Conservation (phyloP, 2,329 filamentous ascomycete genomes). For the Sporothrix globosa region DNA sequence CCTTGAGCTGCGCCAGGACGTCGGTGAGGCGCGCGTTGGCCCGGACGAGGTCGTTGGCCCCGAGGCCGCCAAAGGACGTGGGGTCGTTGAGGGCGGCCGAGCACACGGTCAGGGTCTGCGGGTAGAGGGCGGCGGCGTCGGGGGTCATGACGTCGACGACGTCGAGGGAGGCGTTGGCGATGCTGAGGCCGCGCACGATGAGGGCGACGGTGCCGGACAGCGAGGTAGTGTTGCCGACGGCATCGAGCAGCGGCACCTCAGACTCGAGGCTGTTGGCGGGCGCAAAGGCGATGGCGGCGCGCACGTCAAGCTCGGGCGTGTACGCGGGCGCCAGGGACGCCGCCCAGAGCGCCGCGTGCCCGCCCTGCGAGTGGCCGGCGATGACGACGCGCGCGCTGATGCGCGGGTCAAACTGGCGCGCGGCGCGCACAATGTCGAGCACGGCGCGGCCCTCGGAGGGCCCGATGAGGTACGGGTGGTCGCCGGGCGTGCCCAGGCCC, state of each 20-base stretch:
- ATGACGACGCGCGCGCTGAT: slow-evolving; percentile 6
- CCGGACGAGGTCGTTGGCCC: background rate
- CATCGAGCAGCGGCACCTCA: slow-evolving; percentile 4
- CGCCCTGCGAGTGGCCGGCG: slow-evolving; percentile 24
- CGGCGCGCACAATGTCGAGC: slow-evolving; percentile 12
- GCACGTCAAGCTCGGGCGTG: slow-evolving; percentile 23
- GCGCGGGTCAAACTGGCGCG: slow-evolving; percentile 6
- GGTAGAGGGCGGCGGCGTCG: slow-evolving; percentile 20
- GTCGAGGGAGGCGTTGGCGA: slow-evolving; percentile 11
- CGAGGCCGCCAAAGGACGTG: background rate
- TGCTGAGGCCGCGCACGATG: background rate
- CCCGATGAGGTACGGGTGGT: slow-evolving; percentile 24
- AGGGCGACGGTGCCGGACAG: slow-evolving; percentile 10
- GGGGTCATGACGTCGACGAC: background rate
- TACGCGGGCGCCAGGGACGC: background rate
- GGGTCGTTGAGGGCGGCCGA: background rate
- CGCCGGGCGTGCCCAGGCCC: slow-evolving; percentile 23
- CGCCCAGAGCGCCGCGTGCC: slow-evolving; percentile 18
- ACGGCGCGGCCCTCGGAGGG: slow-evolving; percentile 9
- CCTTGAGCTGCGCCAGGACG: background rate
- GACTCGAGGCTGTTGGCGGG: slow-evolving; percentile 17
- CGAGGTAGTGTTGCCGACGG: slow-evolving; percentile 13
- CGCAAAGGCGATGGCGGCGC: slow-evolving; percentile 6
- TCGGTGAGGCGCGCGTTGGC: background rate
- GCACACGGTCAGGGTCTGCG: slow-evolving; percentile 18